These are phyloP conservation scores for Trichoderma breve DNA, from an alignment of 2,329 filamentous ascomycete genomes.

Conservation along the genomic window DNA sequence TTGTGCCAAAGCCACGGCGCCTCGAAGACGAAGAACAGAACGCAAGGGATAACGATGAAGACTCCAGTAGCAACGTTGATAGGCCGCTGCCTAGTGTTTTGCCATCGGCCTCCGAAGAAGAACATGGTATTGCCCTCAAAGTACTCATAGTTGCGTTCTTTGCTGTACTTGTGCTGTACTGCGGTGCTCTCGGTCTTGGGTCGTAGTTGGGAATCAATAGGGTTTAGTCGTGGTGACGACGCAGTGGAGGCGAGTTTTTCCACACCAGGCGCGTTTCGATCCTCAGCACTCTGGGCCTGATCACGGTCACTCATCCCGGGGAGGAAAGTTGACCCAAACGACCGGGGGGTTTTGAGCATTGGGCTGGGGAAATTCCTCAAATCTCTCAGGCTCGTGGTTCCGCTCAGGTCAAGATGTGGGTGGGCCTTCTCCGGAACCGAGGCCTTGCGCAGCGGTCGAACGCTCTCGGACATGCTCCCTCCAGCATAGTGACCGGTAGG, in stretches of 20 bases:
- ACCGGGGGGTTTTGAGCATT: constrained; percentile 66
- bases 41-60: constrained; percentile 73
- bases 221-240: constrained; percentile 66
- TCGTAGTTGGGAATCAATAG: constrained; percentile 39
- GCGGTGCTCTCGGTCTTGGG: constrained; percentile 29
- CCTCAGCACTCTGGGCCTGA: constrained; percentile 44
- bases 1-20: constrained; percentile 84
- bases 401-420: constrained; percentile 53
- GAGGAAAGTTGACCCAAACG: constrained; percentile 74
- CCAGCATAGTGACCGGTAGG: constrained; percentile 60
- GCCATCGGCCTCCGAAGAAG: constrained; percentile 77
- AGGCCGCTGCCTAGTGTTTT: constrained; percentile 83
- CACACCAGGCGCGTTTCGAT: constrained; percentile 63
- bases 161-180: constrained; percentile 31
- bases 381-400: constrained; percentile 58
- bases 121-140: constrained; percentile 94
- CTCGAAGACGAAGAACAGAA: constrained; percentile 82
- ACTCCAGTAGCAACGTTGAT: constrained; percentile 85
- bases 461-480: constrained; percentile 72
- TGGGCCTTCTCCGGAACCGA: constrained; percentile 23
- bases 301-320: constrained; percentile 50
- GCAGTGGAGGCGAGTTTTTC: constrained; percentile 86
- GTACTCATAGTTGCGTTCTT: constrained; percentile 74
- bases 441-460: constrained; percentile 67
- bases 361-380: constrained; percentile 55